Percentiles rank a stretch among this genome's conserved stretches.
Evolutionary conservation across 768 basidiomycete species (phyloP).

Genomic region (Russula sp.): DNA sequence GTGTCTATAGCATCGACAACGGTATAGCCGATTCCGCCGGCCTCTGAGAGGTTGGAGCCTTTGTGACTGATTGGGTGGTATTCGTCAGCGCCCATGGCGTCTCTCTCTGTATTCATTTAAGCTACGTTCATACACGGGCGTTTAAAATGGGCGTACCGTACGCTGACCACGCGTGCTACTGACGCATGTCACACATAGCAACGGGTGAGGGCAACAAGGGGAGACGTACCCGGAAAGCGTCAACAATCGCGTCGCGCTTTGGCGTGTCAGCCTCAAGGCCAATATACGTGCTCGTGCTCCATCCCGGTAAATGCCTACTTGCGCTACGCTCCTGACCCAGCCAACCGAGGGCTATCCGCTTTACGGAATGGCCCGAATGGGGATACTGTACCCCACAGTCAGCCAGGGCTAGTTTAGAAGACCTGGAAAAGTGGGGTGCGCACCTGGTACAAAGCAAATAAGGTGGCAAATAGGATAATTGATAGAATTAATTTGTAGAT

Average conservation of each 20-base stretch:
- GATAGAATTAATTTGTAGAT: background rate
- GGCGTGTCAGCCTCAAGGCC: constrained; percentile 53
- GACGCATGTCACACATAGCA: constrained; percentile 25
- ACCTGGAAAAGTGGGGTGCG: background rate
- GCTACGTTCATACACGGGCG: constrained; percentile 25
- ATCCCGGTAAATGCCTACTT: constrained; percentile 29
- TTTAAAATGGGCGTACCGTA: constrained; percentile 55
- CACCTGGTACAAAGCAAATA: constrained; percentile 22
- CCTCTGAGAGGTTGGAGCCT: constrained; percentile 75
- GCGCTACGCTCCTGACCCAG: constrained; percentile 8
- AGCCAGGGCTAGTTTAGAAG: background rate
- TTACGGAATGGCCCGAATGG: background rate
- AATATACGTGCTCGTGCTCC: constrained; percentile 21
- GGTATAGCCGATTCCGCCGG: constrained; percentile 83
- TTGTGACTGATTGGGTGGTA: constrained; percentile 78
- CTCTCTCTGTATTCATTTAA: constrained; percentile 53
- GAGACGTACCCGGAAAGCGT: constrained; percentile 69
- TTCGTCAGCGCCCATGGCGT: constrained; percentile 91
- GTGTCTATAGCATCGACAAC: constrained; percentile 87
- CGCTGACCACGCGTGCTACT: constrained; percentile 79
- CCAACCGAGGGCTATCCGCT: constrained; percentile 13
- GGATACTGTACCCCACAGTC: constrained; percentile 12
- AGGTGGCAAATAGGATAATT: constrained; percentile 6
- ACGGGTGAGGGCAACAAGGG: background rate
- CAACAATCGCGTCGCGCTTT: constrained; percentile 67